Conservation (phyloP, 805 yeast genomes). For the Saccharomycopsis amapae region DNA sequence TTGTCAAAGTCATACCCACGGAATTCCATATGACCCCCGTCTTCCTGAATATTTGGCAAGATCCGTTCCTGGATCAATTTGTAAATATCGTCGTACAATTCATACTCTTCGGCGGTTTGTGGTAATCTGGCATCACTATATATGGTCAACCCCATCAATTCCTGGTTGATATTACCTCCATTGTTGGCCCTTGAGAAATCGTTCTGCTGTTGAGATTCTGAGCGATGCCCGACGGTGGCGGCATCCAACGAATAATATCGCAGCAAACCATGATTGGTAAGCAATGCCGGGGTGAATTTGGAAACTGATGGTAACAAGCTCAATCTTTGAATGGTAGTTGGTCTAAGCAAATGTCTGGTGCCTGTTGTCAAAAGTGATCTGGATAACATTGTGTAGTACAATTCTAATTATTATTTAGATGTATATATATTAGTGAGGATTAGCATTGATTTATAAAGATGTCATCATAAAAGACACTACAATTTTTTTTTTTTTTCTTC, state of each 20-base stretch:
- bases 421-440: no score
- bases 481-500: no score
- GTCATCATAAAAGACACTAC: no score
- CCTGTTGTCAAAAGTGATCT: no score
- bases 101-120: conserved; percentile 16
- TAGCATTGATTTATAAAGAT: no score
- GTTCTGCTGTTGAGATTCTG: not conserved
- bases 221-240: not conserved
- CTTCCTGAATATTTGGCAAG: conserved; percentile 97
- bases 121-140: conserved; percentile 19
- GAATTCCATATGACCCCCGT: conserved; percentile 94
- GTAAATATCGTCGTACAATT: conserved; percentile 41
- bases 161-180: not conserved
- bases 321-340: no score
- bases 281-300: conserved; percentile 63
- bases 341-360: no score
- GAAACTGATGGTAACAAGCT: conserved; percentile 97
- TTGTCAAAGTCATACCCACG: conserved; percentile 77
- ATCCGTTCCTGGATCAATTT: conserved; percentile 91
- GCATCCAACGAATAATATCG: not conserved
- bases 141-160: conserved; percentile 8
- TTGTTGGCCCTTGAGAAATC: not conserved
- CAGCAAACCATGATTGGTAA: not conserved
- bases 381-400: no score
- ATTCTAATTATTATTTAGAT: no score